Evolutionary conservation across 345 rosid species (phyloP), one percentile per base, ranked within the genome.

Genomic region (Citrus hindsii): DNA sequence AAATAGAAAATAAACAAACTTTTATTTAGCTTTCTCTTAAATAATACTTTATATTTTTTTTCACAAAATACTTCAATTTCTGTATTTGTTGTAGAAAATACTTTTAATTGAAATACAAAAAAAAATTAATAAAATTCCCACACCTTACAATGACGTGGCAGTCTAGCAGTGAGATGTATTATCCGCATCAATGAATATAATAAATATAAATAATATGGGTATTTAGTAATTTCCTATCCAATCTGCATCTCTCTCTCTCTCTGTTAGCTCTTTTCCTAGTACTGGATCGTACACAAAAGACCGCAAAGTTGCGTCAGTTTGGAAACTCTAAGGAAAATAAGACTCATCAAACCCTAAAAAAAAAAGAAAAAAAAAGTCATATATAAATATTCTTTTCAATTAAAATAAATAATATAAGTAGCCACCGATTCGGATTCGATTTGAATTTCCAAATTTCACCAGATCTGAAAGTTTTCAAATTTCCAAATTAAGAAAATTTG

Each of bases 391-490:
- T 27, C 9, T 74, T 62, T 27, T 5, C 25, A 9, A 61, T 65
- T 65, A 56, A 21, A 56, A 56, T 22, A 33, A 32, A 65, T 32
- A 33, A 65, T 3, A 42, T 19, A 46, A 27, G 48, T 53, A 1
- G 10, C 21, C 71, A 13, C 32, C 61, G 69, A 61, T 61, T 74
- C 38, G 59, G 59, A 25, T 63, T 75, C 76, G 22, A 24, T 53
- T 71, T 14, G 59, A 61, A 21, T 28, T 46, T 64, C 48, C 19
- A 53, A 18, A 32, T 22, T 76, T 71, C 74, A 24, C 58, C 74
- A 78, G 85, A 84, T 86, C 87, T 82, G 81, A 74, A 30, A 25
- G 46, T 65, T 33, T 46, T 58, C 62, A 16, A 73, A 59, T 12
- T 78, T 21, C 30, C 61, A 67, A 2, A 6, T 33, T 22, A 51